phyloP scores from a whole-genome alignment of 2,329 filamentous ascomycete genomes.

The Fusarium avenaceum region DNA sequence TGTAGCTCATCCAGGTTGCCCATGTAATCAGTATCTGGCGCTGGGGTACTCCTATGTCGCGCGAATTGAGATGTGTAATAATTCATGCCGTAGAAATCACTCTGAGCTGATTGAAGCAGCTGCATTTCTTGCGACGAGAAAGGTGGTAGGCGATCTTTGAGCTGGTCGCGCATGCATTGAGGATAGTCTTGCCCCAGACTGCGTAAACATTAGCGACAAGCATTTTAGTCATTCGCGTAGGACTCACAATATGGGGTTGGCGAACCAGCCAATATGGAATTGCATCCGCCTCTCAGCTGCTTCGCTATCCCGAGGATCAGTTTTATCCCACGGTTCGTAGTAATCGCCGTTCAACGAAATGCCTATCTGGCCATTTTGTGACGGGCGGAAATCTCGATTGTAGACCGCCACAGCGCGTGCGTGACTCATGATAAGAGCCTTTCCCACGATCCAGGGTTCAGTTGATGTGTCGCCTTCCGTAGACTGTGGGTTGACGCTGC shows the following conservation, averaged over 20 bases:
- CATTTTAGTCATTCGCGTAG: accelerated
- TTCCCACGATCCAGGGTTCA: conserved; percentile 55
- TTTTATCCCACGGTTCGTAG: conserved; percentile 55
- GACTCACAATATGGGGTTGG: conserved; percentile 54
- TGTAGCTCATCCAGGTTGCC: conserved; percentile 33
- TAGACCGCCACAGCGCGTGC: conserved; percentile 52
- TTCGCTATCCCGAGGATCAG: conserved; percentile 45
- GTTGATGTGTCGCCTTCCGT: conserved; percentile 53
- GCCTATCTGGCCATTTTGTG: conserved; percentile 52
- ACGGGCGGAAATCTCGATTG: conserved; percentile 50
- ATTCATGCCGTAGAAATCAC: conserved; percentile 40
- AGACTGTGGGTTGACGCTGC: conserved; percentile 46
- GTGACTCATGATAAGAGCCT: conserved; percentile 55
- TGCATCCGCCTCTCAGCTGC: conserved; percentile 55
- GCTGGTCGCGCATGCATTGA: conserved; percentile 53
- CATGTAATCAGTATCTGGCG: conserved; percentile 17
- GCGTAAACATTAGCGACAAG: neutral
- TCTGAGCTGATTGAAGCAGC: conserved; percentile 45
- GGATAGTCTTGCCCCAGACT: conserved; percentile 54
- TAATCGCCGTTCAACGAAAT: conserved; percentile 57
- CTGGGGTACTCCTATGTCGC: neutral
- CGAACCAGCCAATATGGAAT: conserved; percentile 58
- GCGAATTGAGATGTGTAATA: conserved; percentile 42
- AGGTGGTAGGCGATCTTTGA: conserved; percentile 50
- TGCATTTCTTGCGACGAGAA: conserved; percentile 50